phyloP scores from a whole-genome alignment of 768 basidiomycete species.

The Agaricus sinodeliciosus region DNA sequence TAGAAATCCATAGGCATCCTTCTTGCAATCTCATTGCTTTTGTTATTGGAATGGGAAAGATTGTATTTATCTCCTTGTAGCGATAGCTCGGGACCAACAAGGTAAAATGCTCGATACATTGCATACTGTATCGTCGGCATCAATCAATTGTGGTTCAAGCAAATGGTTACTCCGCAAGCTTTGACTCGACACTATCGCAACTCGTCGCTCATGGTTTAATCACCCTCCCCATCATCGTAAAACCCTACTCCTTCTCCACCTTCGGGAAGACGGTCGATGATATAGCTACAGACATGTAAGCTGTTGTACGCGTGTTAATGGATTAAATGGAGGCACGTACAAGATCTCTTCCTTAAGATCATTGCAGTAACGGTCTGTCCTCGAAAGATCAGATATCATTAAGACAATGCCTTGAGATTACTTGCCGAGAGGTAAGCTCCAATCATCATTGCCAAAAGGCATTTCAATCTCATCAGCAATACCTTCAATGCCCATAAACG shows the following conservation, averaged over 20 bases:
- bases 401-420: not conserved
- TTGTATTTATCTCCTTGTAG: not conserved
- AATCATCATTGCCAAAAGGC: slow-evolving; percentile 75
- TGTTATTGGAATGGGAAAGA: not conserved
- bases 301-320: slow-evolving; percentile 7
- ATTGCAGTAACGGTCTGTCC: slow-evolving; percentile 71
- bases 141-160: no score
- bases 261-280: slow-evolving; percentile 64
- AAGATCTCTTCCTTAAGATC: slow-evolving; percentile 83
- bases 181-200: no score
- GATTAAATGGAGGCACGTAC: slow-evolving; percentile 34
- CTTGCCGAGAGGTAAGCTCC: slow-evolving; percentile 72
- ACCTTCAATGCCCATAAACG: slow-evolving; percentile 91
- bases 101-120: no score
- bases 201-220: slow-evolving; percentile 31
- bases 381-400: not conserved
- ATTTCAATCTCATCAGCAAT: slow-evolving; percentile 94
- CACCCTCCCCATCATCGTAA: slow-evolving; percentile 79
- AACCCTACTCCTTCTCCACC: slow-evolving; percentile 65
- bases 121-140: not conserved
- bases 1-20: slow-evolving; percentile 7
- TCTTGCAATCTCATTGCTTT: not conserved
- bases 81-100: no score
- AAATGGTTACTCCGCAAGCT: no score
- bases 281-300: slow-evolving; percentile 41